These are phyloP conservation scores for Venturia aucupariae DNA, from an alignment of 2,329 filamentous ascomycete species.

Conservation along the genomic window DNA sequence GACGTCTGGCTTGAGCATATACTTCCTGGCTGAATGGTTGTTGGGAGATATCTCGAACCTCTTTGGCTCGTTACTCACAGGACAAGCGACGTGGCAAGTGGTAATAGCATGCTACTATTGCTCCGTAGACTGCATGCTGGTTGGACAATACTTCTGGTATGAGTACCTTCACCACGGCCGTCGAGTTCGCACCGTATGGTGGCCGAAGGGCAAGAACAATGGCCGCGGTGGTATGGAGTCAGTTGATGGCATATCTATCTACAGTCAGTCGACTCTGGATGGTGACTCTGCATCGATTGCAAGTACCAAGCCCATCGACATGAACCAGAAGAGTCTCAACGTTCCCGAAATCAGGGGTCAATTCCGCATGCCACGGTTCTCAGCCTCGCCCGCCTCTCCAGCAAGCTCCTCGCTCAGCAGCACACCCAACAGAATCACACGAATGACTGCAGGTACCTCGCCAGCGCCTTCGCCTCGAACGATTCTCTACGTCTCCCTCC, in stretches of 20 bases:
- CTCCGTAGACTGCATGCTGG: slow-evolving; percentile 53
- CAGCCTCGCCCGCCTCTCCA: slow-evolving; percentile 20
- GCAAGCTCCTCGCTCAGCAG: slow-evolving; percentile 12
- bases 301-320: slow-evolving; percentile 11
- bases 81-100: slow-evolving; percentile 58
- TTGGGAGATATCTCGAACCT: slow-evolving; percentile 56
- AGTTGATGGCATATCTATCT: slow-evolving; percentile 12
- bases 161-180: slow-evolving; percentile 45
- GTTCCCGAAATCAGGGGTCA: slow-evolving; percentile 7
- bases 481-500: slow-evolving; percentile 36
- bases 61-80: slow-evolving; percentile 52
- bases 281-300: slow-evolving; percentile 8
- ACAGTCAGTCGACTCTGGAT: slow-evolving; percentile 8
- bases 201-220: slow-evolving; percentile 14
- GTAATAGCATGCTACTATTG: slow-evolving; percentile 58
- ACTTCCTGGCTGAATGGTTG: slow-evolving; percentile 58
- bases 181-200: slow-evolving; percentile 31
- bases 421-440: slow-evolving; percentile 22
- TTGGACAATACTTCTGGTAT: slow-evolving; percentile 59
- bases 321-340: background rate
- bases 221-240: background rate
- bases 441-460: slow-evolving; percentile 30
- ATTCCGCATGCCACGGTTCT: slow-evolving; percentile 16
- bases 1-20: slow-evolving; percentile 55
- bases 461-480: slow-evolving; percentile 38